Percentiles rank a stretch among this genome's conserved stretches.
Conservation (phyloP, 1,284 basidiomycete species). For the Pyrrhoderma noxium region DNA sequence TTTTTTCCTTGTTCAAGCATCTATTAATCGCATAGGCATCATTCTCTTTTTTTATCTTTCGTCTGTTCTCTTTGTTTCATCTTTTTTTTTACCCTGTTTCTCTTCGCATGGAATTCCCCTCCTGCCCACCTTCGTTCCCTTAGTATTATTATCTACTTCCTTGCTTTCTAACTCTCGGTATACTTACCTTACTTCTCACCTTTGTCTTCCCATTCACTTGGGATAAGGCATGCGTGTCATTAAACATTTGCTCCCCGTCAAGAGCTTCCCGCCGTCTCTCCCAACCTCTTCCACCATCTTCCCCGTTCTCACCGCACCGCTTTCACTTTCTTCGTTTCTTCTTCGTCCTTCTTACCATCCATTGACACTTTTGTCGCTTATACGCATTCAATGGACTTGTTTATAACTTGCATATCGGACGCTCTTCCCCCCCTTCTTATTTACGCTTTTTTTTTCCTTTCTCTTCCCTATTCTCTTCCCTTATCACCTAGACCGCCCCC, state of each 20-base stretch:
- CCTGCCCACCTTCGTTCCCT: background rate
- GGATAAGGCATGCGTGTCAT: too few relatives aligned
- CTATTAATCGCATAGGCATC: slow-evolving; percentile 23
- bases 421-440: too few relatives aligned
- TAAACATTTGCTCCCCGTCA: too few relatives aligned
- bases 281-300: background rate
- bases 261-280: background rate
- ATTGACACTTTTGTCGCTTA: slow-evolving; percentile 18
- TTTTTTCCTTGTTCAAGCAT: slow-evolving; percentile 23
- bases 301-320: background rate
- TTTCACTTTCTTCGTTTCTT: background rate
- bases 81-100: slow-evolving; percentile 15
- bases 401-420: too few relatives aligned
- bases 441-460: too few relatives aligned
- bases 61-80: slow-evolving; percentile 14
- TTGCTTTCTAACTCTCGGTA: slow-evolving; percentile 8
- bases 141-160: slow-evolving; percentile 16
- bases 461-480: background rate
- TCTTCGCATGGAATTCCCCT: slow-evolving; percentile 16
- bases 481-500: background rate
- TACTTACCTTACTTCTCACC: too few relatives aligned
- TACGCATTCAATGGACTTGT: too few relatives aligned
- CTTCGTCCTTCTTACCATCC: slow-evolving; percentile 12
- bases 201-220: too few relatives aligned
- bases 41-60: slow-evolving; percentile 12